Evolutionary conservation across 805 yeast species (phyloP).

Genomic region (Millerozyma miso): DNA sequence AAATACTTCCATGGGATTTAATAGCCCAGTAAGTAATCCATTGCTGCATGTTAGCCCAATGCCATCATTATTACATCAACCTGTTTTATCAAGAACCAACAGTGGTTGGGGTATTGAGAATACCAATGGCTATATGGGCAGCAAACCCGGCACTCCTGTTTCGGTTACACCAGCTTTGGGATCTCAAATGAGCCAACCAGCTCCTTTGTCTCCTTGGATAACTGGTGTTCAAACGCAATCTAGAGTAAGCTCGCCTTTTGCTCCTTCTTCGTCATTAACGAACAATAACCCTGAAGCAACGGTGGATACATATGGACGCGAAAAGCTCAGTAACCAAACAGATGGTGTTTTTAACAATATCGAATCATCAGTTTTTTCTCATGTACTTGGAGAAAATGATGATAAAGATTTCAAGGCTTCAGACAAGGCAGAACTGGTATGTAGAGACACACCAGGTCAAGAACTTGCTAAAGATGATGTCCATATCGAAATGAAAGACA

Average conservation of each 20-base stretch:
- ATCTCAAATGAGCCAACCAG: slow-evolving; percentile 26
- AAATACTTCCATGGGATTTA: slow-evolving; percentile 12
- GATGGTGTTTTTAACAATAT: slow-evolving; percentile 34
- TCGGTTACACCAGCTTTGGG: slow-evolving; percentile 18
- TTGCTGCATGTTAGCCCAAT: slow-evolving; percentile 13
- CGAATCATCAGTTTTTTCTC: slow-evolving; percentile 20
- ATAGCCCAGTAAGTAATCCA: slow-evolving; percentile 2
- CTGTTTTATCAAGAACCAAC: slow-evolving; percentile 28
- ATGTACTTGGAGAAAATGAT: background rate
- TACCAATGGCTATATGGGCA: slow-evolving; percentile 13
- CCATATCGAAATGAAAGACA: background rate
- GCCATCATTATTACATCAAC: slow-evolving; percentile 35
- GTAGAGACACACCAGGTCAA: too few species aligned
- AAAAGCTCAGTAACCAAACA: slow-evolving; percentile 8
- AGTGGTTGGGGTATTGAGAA: slow-evolving; percentile 39
- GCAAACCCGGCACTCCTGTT: slow-evolving; percentile 27
- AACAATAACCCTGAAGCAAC: background rate
- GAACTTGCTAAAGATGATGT: background rate
- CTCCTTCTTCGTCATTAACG: slow-evolving; percentile 16
- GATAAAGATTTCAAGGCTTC: background rate
- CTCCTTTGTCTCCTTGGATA: slow-evolving; percentile 42
- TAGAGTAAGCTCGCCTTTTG: slow-evolving; percentile 39
- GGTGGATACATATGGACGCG: background rate
- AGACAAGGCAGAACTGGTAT: background rate
- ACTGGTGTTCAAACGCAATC: slow-evolving; percentile 29